phyloP scores from a whole-genome alignment of 2,329 filamentous ascomycete species.

The Xylariaceae sp. region DNA sequence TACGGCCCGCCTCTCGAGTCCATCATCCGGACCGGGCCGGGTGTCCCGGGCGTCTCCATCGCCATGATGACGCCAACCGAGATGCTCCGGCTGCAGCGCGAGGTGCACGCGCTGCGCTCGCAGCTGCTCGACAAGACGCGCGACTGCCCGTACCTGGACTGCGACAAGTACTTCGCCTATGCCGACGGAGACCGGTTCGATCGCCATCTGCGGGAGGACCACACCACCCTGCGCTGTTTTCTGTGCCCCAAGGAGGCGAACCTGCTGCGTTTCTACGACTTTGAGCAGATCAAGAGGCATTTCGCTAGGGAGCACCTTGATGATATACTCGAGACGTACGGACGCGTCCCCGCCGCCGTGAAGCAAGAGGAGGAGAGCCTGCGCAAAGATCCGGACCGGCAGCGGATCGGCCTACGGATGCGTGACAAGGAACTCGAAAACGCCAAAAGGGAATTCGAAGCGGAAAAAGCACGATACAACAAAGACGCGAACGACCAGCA shows the following conservation, averaged over 20 bases:
- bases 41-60: constrained; percentile 34
- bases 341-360: not conserved
- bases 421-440: too few species aligned
- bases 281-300: constrained; percentile 18
- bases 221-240: constrained; percentile 27
- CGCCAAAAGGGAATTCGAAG: too few species aligned
- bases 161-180: constrained; percentile 31
- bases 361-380: not conserved
- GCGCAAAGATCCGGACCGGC: too few species aligned
- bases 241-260: constrained; percentile 25
- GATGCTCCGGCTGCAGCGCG: constrained; percentile 32
- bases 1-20: constrained; percentile 33
- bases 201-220: constrained; percentile 32
- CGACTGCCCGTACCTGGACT: constrained; percentile 36
- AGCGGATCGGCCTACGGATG: too few species aligned
- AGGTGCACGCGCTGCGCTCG: constrained; percentile 32
- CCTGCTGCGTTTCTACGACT: constrained; percentile 29
- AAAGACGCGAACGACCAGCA: too few species aligned
- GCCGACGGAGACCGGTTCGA: constrained; percentile 29
- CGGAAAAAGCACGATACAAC: too few species aligned
- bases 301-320: constrained; percentile 19
- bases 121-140: constrained; percentile 31
- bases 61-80: constrained; percentile 38
- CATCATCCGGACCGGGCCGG: constrained; percentile 31
- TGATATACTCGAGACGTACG: constrained; percentile 14